Base-by-base conservation (phyloP, 2,329 filamentous ascomycete genomes). In the Penicillium decumbens region DNA sequence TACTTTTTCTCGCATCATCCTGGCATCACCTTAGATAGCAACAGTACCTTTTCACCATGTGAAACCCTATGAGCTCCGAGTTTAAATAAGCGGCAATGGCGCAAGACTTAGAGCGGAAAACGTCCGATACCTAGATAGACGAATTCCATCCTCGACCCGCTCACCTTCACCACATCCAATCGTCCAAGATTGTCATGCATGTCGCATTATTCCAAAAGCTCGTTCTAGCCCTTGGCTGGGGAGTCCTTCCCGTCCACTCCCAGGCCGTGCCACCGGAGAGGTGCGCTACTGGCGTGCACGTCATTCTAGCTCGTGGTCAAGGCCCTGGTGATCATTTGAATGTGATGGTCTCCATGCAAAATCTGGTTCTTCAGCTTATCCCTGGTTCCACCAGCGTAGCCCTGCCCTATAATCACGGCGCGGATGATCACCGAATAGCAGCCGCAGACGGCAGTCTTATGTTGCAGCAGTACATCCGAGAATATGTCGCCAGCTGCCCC, bases 301-400 rank as follows among this genome's bases (percentile, higher is more conserved):
- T 57, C 20, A 59, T 62, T 35, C 53, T 62, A 3, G 49, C 55
- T 24, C 57, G 57, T 6, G 58, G 59, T 3, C 53, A 62, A 38
- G 59, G 58, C 6, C 48, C 47, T 3, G 59, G 59, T 24, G 57
- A 62, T 53, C 48, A 60, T 39, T 43, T 61, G 38, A 60, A 61
- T 40, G 59, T 61, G 15, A 44, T 61, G 54, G 53, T 51, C 8
- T 50, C 55, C 1, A 55, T 62, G 28, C 56, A 59, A 24, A 55
- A 60, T 28, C 35, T 62, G 23, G 41, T 62, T 6, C 40, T 61
- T 8, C 40, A 57, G 38, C 48, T 61, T 20, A 59, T 62, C 41
- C 57, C 60, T 1, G 55, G 55, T 4, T 59, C 58, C 3, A 62
- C 48, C 12, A 55, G 53, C 20, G 45, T 60, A 1, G 60, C 51